A percentile compares a stretch with the other conserved stretches of the same genome.
phyloP scores from a whole-genome alignment of 2,329 filamentous ascomycete species.

The Cordyceps javanica region DNA sequence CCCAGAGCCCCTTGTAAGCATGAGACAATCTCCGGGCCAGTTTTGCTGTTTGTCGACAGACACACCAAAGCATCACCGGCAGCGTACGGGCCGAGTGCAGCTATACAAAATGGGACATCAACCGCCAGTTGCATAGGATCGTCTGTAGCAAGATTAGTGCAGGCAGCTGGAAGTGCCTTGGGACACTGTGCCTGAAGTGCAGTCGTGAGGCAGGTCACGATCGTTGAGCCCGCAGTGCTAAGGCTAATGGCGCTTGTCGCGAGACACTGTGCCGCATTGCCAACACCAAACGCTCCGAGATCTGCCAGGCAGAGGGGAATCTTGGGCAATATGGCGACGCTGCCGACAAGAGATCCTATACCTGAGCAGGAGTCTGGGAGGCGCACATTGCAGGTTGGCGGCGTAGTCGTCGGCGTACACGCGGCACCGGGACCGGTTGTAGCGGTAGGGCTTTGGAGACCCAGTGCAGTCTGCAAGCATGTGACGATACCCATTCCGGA shows the following conservation, averaged over 20 bases:
- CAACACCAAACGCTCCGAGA: background rate
- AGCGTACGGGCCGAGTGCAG: slow-evolving; percentile 1
- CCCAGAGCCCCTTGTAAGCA: background rate
- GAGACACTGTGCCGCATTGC: slow-evolving; percentile 6
- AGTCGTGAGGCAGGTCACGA: slow-evolving; percentile 1
- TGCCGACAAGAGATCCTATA: background rate
- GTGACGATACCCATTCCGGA: background rate
- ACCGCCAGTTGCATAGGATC: background rate
- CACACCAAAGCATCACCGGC: background rate
- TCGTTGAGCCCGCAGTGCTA: background rate
- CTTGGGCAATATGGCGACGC: background rate
- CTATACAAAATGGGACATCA: slow-evolving; percentile 1
- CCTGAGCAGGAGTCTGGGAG: background rate
- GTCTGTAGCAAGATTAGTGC: background rate
- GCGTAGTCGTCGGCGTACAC: background rate
- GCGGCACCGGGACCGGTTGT: background rate
- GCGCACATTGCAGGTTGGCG: background rate
- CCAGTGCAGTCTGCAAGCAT: background rate
- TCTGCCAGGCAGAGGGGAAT: background rate
- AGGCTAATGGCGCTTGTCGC: background rate
- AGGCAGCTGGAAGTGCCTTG: background rate
- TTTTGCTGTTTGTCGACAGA: background rate
- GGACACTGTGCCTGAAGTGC: background rate
- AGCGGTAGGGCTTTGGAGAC: background rate
- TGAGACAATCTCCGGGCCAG: background rate